Evolutionary conservation across 768 basidiomycete genomes (phyloP), one percentile per base, ranked within the genome.

Genomic region (Termitomyces sp.): DNA sequence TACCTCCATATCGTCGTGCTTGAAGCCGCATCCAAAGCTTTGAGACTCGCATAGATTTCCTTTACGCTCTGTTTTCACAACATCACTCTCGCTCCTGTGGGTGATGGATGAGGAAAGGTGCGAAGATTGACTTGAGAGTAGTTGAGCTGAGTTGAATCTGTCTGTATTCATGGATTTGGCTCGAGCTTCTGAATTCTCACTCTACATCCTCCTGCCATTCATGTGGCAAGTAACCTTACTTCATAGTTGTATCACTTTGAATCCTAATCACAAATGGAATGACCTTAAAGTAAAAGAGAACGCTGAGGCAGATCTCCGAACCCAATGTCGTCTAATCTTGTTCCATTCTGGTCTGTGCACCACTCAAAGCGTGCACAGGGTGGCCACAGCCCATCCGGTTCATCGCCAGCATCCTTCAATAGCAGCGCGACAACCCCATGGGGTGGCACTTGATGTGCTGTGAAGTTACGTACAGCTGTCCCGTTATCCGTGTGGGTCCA

Each of bases 401-500:
- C 88, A 57, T 89, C 77, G 0, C 87, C 87, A 0, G 80, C 84
- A 64, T 91, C 88, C 54, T 77, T 79, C 56, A 89, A 69, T 50
- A 91, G 71, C 20, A 91, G 66, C 23, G 87, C 88, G n/a, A 85
- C 82, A 32, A 89, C 87, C 2, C 88, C 88, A 59, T 89, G 88
- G 5, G 85, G 64, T 3, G 88, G 87, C 13, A 89, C 85, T 23
- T 70, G 73, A 16, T 73, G 55, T 4, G 74, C 78, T 5, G 81
- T 83, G 63, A 88, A 77, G 70, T 82, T 85, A 8, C 88, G 79
- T 32, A 84, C 75, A 4, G 81, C 82, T 0, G 84, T 89, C 7
- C 86, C 87, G 64, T 88, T 88, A 63, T 86, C 73, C n/a, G 86
- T 88, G 68, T 89, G 88, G 3, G 83, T 68, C 88, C 88, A 90